Percentiles rank a stretch among this genome's conserved stretches.
Conservation (phyloP, 441 rosid genomes). For the Theobroma grandiflorum region DNA sequence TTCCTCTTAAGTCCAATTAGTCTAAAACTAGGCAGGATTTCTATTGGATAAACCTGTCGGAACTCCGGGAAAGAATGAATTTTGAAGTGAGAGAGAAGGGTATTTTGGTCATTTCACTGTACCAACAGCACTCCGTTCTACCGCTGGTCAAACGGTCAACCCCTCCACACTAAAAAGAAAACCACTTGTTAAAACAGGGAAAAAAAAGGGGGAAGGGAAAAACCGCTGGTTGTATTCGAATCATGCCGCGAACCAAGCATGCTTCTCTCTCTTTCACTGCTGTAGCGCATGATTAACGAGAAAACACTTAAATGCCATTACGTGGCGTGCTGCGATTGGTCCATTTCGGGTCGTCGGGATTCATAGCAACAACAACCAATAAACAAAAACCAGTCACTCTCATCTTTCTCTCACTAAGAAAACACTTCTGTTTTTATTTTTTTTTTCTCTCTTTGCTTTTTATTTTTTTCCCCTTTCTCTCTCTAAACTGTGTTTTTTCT, state of each 20-base stretch:
- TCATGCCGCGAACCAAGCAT: constrained; percentile 25
- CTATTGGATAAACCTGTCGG: too few relatives aligned
- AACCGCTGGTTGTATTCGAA: constrained; percentile 30
- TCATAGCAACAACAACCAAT: constrained; percentile 55
- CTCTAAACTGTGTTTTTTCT: constrained; percentile 52
- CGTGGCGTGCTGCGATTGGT: constrained; percentile 57
- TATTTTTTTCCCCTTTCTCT: constrained; percentile 39
- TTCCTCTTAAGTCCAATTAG: too few relatives aligned
- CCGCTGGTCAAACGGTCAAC: constrained; percentile 42
- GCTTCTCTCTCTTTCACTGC: neutral
- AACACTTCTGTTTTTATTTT: neutral
- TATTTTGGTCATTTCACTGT: constrained; percentile 5
- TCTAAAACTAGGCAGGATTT: too few relatives aligned
- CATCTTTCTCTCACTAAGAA: constrained; percentile 33
- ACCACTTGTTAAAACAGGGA: neutral
- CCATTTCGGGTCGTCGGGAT: constrained; percentile 50
- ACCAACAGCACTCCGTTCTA: neutral
- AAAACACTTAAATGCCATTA: constrained; percentile 6
- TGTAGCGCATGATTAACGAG: constrained; percentile 42
- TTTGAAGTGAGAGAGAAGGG: neutral
- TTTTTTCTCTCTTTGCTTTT: constrained; percentile 19
- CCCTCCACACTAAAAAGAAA: constrained; percentile 1
- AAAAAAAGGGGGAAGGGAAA: neutral
- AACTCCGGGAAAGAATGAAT: too few relatives aligned
- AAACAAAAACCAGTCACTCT: constrained; percentile 62